Evolutionary conservation across 139 green algal species (phyloP), one percentile per base, ranked within the genome.

Genomic region (Limnomonas spitsbergensis): DNA sequence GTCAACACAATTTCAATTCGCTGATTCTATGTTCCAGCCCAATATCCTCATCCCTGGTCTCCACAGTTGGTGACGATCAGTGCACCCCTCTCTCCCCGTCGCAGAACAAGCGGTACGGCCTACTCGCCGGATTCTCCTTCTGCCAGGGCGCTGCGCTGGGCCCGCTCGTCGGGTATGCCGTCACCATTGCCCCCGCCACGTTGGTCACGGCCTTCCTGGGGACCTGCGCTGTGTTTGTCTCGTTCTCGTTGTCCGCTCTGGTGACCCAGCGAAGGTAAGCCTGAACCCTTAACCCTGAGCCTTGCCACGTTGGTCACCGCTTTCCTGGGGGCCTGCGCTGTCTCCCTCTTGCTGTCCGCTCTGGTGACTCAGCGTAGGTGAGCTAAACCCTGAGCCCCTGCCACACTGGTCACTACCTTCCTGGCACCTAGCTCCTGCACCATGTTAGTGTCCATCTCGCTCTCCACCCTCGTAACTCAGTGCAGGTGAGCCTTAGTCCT

Each of bases 221-320:
- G 66, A 91, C 90, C 3, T 36, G 73, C 1, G 47, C 82, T 31
- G 54, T 95, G 1, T 95, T 95, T 81, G 75, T 80, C 0, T 92
- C 81, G 86, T 95, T 95, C 88, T 82, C 61, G 3, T 79, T 82
- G 36, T 85, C 89, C 27, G 87, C 91, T 2, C 81, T 95, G 34
- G 52, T 91, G 6, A 85, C 87, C 7, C 76, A 69, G 27, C 87
- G 91, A 26, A 82, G 90, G 32, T 81, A 73, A 2, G 93, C 83
- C 72, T 68, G n/a, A n/a, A n/a, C n/a, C 82, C 0, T 40, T 90
- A 35, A 66, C 73, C 0, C 2, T 92, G 1, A 2, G n/a, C 31
- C 36, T 20, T 35, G 38, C n/a, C 6, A 67, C 88, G 1, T 40
- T 92, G 1, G 27, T 92, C 2, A 88, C 79, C 4, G 90, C 87